phyloP scores from a whole-genome alignment of 768 basidiomycete genomes.

The Russula lepida region DNA sequence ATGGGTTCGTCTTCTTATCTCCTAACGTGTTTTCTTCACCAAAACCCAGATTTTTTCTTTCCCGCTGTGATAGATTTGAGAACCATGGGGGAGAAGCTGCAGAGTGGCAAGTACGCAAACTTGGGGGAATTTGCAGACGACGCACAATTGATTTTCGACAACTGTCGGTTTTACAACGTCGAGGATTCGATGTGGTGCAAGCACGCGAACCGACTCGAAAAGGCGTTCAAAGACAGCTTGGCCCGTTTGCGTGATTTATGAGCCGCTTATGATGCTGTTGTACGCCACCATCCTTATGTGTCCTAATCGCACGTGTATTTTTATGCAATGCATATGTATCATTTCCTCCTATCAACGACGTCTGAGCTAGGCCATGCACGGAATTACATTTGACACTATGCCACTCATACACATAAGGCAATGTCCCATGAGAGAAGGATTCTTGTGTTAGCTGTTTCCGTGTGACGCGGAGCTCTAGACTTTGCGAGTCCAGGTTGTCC shows the following conservation, averaged over 20 bases:
- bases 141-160: slow-evolving; percentile 78
- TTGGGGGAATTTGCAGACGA: slow-evolving; percentile 71
- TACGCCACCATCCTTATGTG: not conserved
- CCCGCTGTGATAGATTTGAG: slow-evolving; percentile 51
- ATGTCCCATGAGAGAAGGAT: not conserved
- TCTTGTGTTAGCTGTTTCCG: slow-evolving; percentile 51
- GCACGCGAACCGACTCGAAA: slow-evolving; percentile 80
- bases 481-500: too few relatives aligned
- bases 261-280: not conserved
- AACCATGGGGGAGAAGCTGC: slow-evolving; percentile 87
- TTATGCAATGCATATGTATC: slow-evolving; percentile 12
- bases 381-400: too few relatives aligned
- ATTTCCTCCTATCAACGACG: not conserved
- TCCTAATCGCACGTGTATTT: slow-evolving; percentile 18
- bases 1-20: slow-evolving; percentile 60
- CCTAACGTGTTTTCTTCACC: not conserved
- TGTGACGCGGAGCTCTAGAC: not conserved
- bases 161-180: slow-evolving; percentile 83
- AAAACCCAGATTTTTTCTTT: slow-evolving; percentile 1
- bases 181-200: slow-evolving; percentile 72
- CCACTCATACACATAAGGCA: not conserved
- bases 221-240: slow-evolving; percentile 54
- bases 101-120: slow-evolving; percentile 72
- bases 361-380: too few relatives aligned
- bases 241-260: slow-evolving; percentile 19